Evolutionary conservation across 371 early-diverging fungal species (phyloP).

Genomic region (Umbelopsis sp.): DNA sequence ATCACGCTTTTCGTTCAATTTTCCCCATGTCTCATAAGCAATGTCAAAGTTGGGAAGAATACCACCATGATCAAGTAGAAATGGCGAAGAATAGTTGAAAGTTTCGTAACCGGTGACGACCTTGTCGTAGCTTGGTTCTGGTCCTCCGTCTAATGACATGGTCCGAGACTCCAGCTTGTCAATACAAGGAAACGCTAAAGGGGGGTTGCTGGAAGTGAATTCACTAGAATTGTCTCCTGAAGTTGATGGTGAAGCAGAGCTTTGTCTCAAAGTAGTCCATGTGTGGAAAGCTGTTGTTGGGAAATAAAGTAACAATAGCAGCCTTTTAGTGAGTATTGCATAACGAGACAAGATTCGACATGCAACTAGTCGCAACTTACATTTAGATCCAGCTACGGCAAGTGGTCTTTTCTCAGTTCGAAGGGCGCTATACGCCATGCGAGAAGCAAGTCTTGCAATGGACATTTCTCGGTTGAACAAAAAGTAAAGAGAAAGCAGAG

Average conservation of each 20-base stretch:
- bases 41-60: conserved; percentile 73
- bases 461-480: neutral
- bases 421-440: neutral
- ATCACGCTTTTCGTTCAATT: conserved; percentile 63
- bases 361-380: neutral
- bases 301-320: no score
- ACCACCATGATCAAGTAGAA: conserved; percentile 85
- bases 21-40: conserved; percentile 90
- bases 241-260: neutral
- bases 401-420: neutral
- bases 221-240: neutral
- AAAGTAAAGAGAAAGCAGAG: neutral
- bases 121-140: conserved; percentile 87
- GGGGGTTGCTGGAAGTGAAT: conserved; percentile 58
- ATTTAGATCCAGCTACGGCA: neutral
- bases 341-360: neutral
- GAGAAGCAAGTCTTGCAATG: neutral
- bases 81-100: conserved; percentile 69
- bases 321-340: no score
- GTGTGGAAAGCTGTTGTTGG: neutral
- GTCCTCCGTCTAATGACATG: conserved; percentile 74
- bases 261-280: neutral
- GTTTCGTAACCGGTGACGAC: conserved; percentile 81
- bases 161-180: conserved; percentile 71
- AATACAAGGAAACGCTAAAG: conserved; percentile 80